A percentile compares a stretch with the other conserved stretches of the same genome.
phyloP scores from a whole-genome alignment of 108 stramenopile species.

The Nannochloropsis oceanica region DNA sequence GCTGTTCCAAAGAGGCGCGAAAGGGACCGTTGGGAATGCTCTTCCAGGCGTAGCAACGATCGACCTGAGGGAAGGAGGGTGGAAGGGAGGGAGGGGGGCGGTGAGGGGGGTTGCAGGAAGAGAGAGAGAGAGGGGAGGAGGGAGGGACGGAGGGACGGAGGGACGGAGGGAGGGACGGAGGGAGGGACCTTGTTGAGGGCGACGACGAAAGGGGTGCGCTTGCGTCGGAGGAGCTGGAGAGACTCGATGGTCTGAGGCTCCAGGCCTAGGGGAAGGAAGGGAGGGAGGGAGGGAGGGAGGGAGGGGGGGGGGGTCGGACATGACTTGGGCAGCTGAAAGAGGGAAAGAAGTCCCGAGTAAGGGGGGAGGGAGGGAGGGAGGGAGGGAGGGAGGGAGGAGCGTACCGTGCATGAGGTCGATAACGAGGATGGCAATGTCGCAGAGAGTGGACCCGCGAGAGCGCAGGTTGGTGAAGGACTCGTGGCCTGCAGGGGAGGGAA shows the following conservation, averaged over 20 bases:
- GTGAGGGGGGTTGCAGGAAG: too few species aligned
- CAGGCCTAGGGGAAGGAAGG: too few species aligned
- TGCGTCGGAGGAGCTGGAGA: slow-evolving; percentile 73
- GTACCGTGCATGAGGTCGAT: slow-evolving; percentile 99
- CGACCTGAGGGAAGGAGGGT: slow-evolving; percentile 35
- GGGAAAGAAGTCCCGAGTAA: too few species aligned
- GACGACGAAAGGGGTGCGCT: slow-evolving; percentile 88
- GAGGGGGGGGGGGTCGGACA: too few species aligned
- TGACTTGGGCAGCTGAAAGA: too few species aligned
- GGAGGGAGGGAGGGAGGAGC: too few species aligned
- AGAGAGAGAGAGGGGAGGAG: background rate
- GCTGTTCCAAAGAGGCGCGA: slow-evolving; percentile 73
- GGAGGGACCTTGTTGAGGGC: slow-evolving; percentile 79
- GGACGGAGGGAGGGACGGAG: background rate
- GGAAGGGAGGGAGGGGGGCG: too few species aligned
- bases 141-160: background rate
- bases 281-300: too few species aligned
- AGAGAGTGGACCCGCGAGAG: slow-evolving; percentile 83
- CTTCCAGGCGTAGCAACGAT: slow-evolving; percentile 96
- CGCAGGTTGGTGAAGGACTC: slow-evolving; percentile 95
- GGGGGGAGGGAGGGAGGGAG: too few species aligned
- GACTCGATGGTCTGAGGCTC: slow-evolving; percentile 99
- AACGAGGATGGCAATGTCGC: slow-evolving; percentile 97
- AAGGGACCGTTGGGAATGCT: slow-evolving; percentile 72
- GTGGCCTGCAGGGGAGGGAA: too few species aligned